Conservation (phyloP, 257 asterid genomes). For the Avicennia marina region DNA sequence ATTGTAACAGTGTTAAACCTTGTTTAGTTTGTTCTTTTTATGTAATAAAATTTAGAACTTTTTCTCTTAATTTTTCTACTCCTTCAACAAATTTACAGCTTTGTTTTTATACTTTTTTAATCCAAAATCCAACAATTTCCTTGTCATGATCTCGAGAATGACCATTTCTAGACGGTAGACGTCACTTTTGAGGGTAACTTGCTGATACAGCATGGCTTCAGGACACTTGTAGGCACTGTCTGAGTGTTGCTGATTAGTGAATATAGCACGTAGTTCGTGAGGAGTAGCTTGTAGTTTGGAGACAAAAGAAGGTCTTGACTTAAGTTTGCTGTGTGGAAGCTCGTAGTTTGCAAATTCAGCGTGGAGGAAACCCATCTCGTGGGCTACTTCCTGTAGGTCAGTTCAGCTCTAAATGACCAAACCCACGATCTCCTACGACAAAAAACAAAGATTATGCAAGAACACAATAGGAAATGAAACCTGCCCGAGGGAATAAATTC, state of each 20-base stretch:
- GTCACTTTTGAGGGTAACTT: slow-evolving; percentile 67
- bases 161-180: slow-evolving; percentile 78
- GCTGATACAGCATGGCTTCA: slow-evolving; percentile 52
- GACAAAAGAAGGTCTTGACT: slow-evolving; percentile 76
- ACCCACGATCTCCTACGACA: slow-evolving; percentile 87
- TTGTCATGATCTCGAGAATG: slow-evolving; percentile 64
- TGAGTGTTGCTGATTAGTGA: slow-evolving; percentile 54
- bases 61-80: too few relatives aligned
- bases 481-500: slow-evolving; percentile 74
- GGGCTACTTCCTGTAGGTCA: slow-evolving; percentile 72
- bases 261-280: slow-evolving; percentile 63
- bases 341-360: slow-evolving; percentile 50
- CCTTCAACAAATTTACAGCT: too few relatives aligned
- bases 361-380: slow-evolving; percentile 84
- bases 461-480: slow-evolving; percentile 20
- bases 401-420: slow-evolving; percentile 49
- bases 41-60: too few relatives aligned
- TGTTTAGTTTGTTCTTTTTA: too few relatives aligned
- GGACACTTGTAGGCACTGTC: slow-evolving; percentile 60
- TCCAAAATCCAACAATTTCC: too few relatives aligned
- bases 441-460: too few relatives aligned
- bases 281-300: slow-evolving; percentile 58
- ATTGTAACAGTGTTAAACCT: too few relatives aligned
- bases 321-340: slow-evolving; percentile 88
- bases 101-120: too few relatives aligned